Conservation (phyloP, 139 green algal species). For the Dunaliella sp. region DNA sequence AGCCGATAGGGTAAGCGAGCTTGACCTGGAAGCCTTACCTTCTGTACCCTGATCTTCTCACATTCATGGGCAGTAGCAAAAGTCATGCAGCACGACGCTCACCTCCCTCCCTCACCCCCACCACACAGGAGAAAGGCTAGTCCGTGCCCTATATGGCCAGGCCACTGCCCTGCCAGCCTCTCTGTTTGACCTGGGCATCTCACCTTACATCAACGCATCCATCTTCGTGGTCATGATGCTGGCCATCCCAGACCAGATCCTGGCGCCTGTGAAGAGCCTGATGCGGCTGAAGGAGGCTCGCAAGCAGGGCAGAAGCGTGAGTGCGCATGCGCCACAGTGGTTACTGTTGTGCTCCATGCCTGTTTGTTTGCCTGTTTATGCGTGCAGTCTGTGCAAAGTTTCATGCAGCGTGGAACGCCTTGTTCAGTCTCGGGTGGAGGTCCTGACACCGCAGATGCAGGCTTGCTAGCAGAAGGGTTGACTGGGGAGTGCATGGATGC, state of each 20-base stretch:
- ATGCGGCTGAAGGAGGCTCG: constrained; percentile 42
- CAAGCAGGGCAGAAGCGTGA: constrained; percentile 51
- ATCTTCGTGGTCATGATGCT: constrained; percentile 47
- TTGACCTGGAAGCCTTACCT: neutral
- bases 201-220: constrained; percentile 57
- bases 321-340: no score
- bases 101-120: neutral
- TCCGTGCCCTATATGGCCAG: constrained; percentile 52
- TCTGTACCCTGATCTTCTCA: neutral
- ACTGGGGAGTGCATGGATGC: no score
- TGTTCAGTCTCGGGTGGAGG: no score
- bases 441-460: no score
- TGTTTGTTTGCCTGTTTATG: no score
- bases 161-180: constrained; percentile 46
- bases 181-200: constrained; percentile 62
- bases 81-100: neutral
- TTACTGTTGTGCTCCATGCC: no score
- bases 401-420: no score
- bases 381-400: no score
- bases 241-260: constrained; percentile 16
- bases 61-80: neutral
- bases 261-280: neutral
- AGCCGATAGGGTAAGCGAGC: no score
- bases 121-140: constrained; percentile 46
- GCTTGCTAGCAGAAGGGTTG: no score